Base-by-base conservation (phyloP, 768 basidiomycete species). In the Myochromella boudieri region DNA sequence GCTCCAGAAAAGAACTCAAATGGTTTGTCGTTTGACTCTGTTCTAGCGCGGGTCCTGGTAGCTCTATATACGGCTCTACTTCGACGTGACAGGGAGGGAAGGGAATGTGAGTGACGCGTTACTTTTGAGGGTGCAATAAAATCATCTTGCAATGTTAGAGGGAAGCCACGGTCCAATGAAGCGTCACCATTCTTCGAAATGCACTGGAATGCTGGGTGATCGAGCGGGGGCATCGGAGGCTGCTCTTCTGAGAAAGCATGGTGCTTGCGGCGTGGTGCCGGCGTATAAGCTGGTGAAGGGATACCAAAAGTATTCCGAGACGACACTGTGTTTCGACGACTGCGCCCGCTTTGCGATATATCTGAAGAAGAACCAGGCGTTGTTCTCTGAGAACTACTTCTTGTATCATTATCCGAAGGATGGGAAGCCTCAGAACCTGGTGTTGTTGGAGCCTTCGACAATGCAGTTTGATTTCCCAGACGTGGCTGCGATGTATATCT, bases 181-280 rank as follows among this genome's bases (percentile, higher is more conserved):
- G 24, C 11, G 25, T 39, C 33, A 21, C 38, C 26, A 1, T 42
- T 49, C 18, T 26, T 41, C 10, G 48, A 37, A 10, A 52, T 29
- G 20, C 46, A 48, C 26, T 41, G 55, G 50, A 69, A 69, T 32
- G 59, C 68, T 46, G 58, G 78, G 65, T 75, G 82, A 43, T 73
- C 64, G 22, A 82, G 69, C 12, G 78, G 69, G n/a, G 81, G 81
- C 27, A 84, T 56, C 11, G 82, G 80, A 7, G 82, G 81, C 3
- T 64, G 71, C 24, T 67, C 58, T 15, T 70, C 68, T 36, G 53
- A 63, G 52, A 53, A 63, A 38, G 44, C 58, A 55, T 62, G 60
- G 52, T 51, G 27, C 55, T 52, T 50, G 45, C 39, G 53, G 29
- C 49, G 53, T 15, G 54, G 48, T 40, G 48, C 55, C 47, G 67